Evolutionary conservation across 352 stramenopile genomes (phyloP), one percentile per base, ranked within the genome.

Genomic region (Pythium grandisporangium): DNA sequence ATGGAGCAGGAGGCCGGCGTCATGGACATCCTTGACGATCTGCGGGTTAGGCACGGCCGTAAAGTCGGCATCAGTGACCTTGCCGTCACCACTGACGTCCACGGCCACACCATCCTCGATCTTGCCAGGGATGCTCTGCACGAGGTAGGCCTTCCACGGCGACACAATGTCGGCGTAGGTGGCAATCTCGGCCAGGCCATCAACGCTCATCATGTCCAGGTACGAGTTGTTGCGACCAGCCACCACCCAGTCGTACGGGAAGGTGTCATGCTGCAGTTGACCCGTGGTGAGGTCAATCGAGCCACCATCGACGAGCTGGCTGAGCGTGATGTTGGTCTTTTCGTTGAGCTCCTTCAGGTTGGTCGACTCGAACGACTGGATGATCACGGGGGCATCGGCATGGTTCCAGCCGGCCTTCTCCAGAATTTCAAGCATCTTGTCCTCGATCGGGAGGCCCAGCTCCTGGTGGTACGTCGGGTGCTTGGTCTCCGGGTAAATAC

Each of bases 401-500:
- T 79, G 50, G 40, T 78, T 78, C 76, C 70, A 86, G 19, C 73
- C 73, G 22, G 64, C 70, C 41, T 66, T 55, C 6, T 74, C 65
- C 25, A 94, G 60, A 40, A 82, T 43, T 30, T 72, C 58, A 4
- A 95, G 58, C 52, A 95, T 59, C 32, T 75, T 71, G 43, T 89
- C 71, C 24, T 90, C 72, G 19, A 55, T 21, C 26, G 47, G 47
- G 1, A 93, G 57, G 24, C 25, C 14, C 52, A 61, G 48, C 71
- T 58, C 55, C 73, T 56, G 55, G 80, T 55, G 47, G 47, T 55
- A 84, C 34, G 60, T 89, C 45, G 69, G 73, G 48, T 94, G 67
- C 59, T 95, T 96, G 29, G 84, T 66, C 63, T 96, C 85, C 6
- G 72, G 67, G 55, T 95, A 95, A 41, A 96, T 80, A 27, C 82